Evolutionary conservation across 257 asterid genomes (phyloP).

Genomic region (Solanum piurae): DNA sequence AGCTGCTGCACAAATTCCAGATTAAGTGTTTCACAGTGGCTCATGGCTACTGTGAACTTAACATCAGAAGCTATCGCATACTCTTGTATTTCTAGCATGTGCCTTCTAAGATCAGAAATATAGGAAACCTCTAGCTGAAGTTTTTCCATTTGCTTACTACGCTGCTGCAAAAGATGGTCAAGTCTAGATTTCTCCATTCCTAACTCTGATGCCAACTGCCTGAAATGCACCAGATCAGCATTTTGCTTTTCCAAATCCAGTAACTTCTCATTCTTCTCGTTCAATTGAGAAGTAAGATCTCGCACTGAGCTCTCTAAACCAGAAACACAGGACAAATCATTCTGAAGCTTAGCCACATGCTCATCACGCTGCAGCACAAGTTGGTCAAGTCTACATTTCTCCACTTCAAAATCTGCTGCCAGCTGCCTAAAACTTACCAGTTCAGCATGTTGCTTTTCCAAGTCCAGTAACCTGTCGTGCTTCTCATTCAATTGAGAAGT

Average conservation of each 20-base stretch:
- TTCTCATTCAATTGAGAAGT: slow-evolving; percentile 32
- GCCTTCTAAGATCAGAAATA: slow-evolving; percentile 39
- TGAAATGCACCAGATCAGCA: slow-evolving; percentile 37
- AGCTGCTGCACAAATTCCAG: slow-evolving; percentile 36
- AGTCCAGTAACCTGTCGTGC: slow-evolving; percentile 23
- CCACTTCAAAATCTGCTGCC: slow-evolving; percentile 43
- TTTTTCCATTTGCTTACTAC: slow-evolving; percentile 26
- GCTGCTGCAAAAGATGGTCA: slow-evolving; percentile 35
- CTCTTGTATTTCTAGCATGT: slow-evolving; percentile 41
- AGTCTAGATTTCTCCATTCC: slow-evolving; percentile 59
- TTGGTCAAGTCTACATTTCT: slow-evolving; percentile 40
- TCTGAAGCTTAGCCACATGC: slow-evolving; percentile 29
- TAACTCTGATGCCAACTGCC: slow-evolving; percentile 38
- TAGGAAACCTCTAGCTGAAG: slow-evolving; percentile 25
- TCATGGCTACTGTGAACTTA: slow-evolving; percentile 32
- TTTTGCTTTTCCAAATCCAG: slow-evolving; percentile 31
- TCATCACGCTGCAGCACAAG: slow-evolving; percentile 36
- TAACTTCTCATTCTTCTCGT: slow-evolving; percentile 27
- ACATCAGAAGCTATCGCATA: slow-evolving; percentile 45
- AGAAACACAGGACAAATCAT: slow-evolving; percentile 18
- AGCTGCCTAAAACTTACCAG: slow-evolving; percentile 32
- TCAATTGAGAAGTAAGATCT: slow-evolving; percentile 45
- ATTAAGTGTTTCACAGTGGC: slow-evolving; percentile 26
- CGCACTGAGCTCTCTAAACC: slow-evolving; percentile 35
- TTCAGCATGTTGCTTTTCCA: slow-evolving; percentile 41